phyloP scores from a whole-genome alignment of 75 land plant species.

The Chamaecyparis obtusa region DNA sequence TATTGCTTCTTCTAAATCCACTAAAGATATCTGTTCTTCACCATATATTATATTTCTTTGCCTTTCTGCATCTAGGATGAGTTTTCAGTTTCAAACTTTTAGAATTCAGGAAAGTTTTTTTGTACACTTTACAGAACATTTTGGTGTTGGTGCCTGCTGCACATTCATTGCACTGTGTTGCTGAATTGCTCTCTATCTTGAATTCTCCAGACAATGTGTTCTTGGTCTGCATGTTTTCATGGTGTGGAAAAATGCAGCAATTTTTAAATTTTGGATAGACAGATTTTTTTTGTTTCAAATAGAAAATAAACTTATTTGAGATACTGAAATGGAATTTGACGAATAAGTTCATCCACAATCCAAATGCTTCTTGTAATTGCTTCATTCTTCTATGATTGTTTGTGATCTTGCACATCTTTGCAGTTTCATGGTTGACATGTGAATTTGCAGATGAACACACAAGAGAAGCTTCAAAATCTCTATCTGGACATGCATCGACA shows the following conservation, averaged over 20 bases:
- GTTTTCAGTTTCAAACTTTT: neutral
- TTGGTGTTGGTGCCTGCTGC: neutral
- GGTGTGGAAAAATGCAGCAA: neutral
- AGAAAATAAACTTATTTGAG: neutral
- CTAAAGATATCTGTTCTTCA: neutral
- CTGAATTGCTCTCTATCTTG: neutral
- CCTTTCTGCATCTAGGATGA: neutral
- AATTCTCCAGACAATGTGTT: neutral
- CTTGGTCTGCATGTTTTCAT: neutral
- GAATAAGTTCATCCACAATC: neutral
- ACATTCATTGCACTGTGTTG: neutral
- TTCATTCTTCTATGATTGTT: neutral
- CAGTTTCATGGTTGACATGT: neutral
- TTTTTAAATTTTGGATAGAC: neutral
- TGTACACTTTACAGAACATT: neutral
- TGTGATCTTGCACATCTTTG: neutral
- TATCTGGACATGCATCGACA: neutral
- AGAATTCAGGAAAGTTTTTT: neutral
- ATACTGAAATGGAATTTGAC: neutral
- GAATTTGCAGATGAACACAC: conserved; percentile 50
- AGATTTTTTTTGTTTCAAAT: neutral
- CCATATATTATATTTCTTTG: neutral
- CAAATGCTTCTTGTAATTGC: neutral
- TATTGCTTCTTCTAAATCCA: neutral
- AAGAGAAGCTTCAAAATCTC: conserved; percentile 29